Evolutionary conservation across 1,139 yeast genomes (phyloP).

Genomic region (Hansenula lynferdii): DNA sequence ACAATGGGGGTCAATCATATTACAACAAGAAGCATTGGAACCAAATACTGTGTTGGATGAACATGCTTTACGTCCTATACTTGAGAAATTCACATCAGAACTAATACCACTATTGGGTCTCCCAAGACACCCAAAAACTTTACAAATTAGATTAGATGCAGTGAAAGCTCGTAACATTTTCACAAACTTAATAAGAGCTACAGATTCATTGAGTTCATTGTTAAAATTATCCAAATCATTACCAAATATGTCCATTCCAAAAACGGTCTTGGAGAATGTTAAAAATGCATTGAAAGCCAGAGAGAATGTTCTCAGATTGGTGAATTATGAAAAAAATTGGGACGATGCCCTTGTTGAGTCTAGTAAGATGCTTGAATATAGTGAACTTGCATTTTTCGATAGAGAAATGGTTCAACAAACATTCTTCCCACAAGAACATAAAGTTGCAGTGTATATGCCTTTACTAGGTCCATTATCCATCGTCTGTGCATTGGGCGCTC

Average conservation of each 20-base stretch:
- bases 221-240: slow-evolving; percentile 62
- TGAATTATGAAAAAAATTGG: slow-evolving; percentile 30
- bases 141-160: slow-evolving; percentile 59
- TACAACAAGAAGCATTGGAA: slow-evolving; percentile 37
- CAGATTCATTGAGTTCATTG: slow-evolving; percentile 65
- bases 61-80: slow-evolving; percentile 47
- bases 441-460: slow-evolving; percentile 88
- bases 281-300: slow-evolving; percentile 28
- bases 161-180: slow-evolving; percentile 54
- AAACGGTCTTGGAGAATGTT: slow-evolving; percentile 29
- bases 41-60: slow-evolving; percentile 31
- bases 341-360: slow-evolving; percentile 47
- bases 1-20: slow-evolving; percentile 82
- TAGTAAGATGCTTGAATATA: slow-evolving; percentile 46
- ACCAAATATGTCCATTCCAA: slow-evolving; percentile 78
- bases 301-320: slow-evolving; percentile 23
- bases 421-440: slow-evolving; percentile 93
- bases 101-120: slow-evolving; percentile 70
- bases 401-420: slow-evolving; percentile 94
- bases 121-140: slow-evolving; percentile 50
- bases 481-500: slow-evolving; percentile 56
- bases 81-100: slow-evolving; percentile 74
- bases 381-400: slow-evolving; percentile 84
- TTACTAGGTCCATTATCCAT: slow-evolving; percentile 78
- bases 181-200: slow-evolving; percentile 46